Evolutionary conservation across 176 grass and related monocot species (phyloP), one percentile per base, ranked within the genome.

Genomic region (Carex kokanica): DNA sequence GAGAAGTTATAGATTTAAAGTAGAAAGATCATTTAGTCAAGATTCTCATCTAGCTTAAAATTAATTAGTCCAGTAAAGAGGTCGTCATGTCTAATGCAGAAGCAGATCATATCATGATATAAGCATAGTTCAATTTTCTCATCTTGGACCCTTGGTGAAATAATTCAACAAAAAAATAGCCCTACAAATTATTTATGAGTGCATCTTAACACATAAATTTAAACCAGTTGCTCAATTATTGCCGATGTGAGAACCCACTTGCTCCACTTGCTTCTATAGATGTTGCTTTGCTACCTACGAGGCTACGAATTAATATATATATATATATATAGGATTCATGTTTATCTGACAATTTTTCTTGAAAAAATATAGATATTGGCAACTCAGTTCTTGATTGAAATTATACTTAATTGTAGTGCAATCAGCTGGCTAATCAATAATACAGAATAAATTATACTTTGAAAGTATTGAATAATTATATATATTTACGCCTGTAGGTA

Each of bases 151-250:
- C 45, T 12, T 12, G 10, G 45, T 49, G 9, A 49, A 41, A 36
- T 72, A 24, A 36, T 43, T 72, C 16, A 72, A 72, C 38, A 2
- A 36, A 17, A 24, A 72, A 18, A 59, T 6, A 57, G 18, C 5
- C 17, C 16, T 18, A 57, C 3, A 57, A 18, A n/a, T 57, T 71
- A 17, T 36, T 34, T 71, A 36, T 71, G 38, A 41, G 11, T 36
- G 17, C 10, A 77, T 15, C 1, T 77, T 3, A 27, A 31, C 43
- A 8, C 25, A 53, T 8, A 55, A 49, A 55, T 31, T 29, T 52
- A 53, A 10, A 16, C 38, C 40, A 73, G 14, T 73, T 74, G 69
- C 41, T 75, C 49, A 54, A 77, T 78, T 78, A 78, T 78, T 55
- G 73, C 13, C 15, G 18, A 73, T 73, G n/a, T 24, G 73, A 56